A percentile compares a stretch with the other conserved stretches of the same genome.
These are phyloP conservation scores for Penicillium frequentans DNA, from an alignment of 2,329 filamentous ascomycete genomes.

Conservation along the genomic window DNA sequence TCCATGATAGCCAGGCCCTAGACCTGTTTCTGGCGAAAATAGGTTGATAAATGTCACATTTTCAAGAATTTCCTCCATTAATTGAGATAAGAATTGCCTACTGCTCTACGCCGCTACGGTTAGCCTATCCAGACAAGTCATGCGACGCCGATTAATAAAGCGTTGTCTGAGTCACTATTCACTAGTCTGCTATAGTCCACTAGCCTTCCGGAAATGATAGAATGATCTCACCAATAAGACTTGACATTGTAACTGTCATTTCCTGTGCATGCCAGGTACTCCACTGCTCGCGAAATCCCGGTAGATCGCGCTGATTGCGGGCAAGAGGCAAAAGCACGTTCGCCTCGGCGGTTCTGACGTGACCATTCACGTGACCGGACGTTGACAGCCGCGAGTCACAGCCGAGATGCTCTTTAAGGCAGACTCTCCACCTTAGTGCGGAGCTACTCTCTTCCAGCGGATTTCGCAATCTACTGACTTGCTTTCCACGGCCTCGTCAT, in stretches of 20 bases:
- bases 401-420: slow-evolving; percentile 4
- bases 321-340: neutral
- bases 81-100: neutral
- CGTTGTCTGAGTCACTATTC: neutral
- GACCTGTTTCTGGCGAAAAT: neutral
- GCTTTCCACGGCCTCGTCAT: neutral
- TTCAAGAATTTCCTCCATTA: neutral
- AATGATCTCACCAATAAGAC: neutral
- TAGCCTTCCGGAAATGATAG: neutral
- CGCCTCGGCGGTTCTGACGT: neutral
- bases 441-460: slow-evolving; percentile 4
- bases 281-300: neutral
- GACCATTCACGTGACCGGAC: neutral
- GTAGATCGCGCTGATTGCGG: neutral
- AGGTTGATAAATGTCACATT: neutral
- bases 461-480: neutral
- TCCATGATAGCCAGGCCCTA: neutral
- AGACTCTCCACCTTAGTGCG: slow-evolving; percentile 7
- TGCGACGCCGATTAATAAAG: neutral
- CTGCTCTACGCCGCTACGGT: neutral
- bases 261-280: neutral
- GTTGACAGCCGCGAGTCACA: slow-evolving; percentile 7
- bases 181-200: neutral
- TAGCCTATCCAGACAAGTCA: neutral
- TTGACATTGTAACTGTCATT: neutral